Evolutionary conservation across 306 rosid genomes (phyloP).

Genomic region (Medicago lupulina): DNA sequence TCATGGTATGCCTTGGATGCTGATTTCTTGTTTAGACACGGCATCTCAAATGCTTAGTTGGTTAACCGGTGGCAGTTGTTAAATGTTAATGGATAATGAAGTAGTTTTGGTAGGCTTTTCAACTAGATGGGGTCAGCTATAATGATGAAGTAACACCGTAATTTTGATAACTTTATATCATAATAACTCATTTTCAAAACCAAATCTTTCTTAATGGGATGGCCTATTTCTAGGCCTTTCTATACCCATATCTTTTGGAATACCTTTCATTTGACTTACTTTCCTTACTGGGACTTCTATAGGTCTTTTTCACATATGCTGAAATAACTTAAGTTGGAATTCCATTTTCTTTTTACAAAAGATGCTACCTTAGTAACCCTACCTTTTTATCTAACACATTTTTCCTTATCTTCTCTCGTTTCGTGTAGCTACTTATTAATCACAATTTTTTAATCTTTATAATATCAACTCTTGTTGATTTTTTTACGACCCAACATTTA

Average conservation of each 20-base stretch:
- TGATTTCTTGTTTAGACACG: slow-evolving; percentile 20
- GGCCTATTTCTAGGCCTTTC: background rate
- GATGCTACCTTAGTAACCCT: background rate
- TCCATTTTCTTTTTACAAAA: background rate
- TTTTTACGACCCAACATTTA: background rate
- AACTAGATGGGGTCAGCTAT: background rate
- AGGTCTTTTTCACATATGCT: background rate
- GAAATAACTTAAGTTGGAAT: background rate
- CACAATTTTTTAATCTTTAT: slow-evolving; percentile 10
- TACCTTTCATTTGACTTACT: slow-evolving; percentile 17
- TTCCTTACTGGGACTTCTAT: background rate
- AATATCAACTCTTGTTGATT: background rate
- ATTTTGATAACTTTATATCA: background rate
- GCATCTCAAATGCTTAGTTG: slow-evolving; percentile 32
- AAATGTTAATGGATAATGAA: slow-evolving; percentile 14
- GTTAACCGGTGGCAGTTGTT: slow-evolving; percentile 23
- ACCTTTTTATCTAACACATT: background rate
- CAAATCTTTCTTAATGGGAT: background rate
- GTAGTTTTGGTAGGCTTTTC: slow-evolving; percentile 22
- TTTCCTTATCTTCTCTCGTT: background rate
- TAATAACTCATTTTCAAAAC: slow-evolving; percentile 1
- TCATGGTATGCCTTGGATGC: slow-evolving; percentile 65
- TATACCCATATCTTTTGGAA: background rate
- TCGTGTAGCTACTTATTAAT: background rate
- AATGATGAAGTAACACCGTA: background rate